Base-by-base conservation (phyloP, 768 basidiomycete genomes). In the Pisolithus sp. region DNA sequence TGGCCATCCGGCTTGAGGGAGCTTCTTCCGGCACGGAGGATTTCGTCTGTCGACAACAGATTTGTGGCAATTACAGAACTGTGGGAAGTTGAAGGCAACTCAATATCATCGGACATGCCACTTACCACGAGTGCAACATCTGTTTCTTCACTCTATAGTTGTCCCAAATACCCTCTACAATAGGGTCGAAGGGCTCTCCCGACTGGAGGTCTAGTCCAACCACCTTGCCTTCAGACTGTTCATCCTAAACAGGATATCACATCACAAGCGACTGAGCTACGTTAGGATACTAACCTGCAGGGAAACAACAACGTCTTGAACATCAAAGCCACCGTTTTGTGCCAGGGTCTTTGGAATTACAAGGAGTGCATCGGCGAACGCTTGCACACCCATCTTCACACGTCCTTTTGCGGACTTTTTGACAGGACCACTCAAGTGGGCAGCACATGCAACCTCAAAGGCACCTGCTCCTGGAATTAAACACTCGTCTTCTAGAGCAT, bases 71-170 rank as follows among this genome's bases (percentile, higher is more conserved):
- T 99, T 55, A 90, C 88, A 60, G 89, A 90, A 72, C 89, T 89
- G 58, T 48, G 56, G 46, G 57, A 65, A 57, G 65, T 67, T 53
- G 55, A 62, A 61, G 53, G 57, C 49, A 52, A 53, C 57, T 50
- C 54, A 50, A 48, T 49, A 56, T 50, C 34, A 55, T 48, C 41
- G 52, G 23, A 40, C 50, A 53, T 34, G 24, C 38, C 24, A 73
- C 83, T 65, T 59, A 93, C 93, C 90, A 91, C 63, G 93, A 95
- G 65, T 97, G 94, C 43, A 99, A 72, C 93, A 99, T 96, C 67
- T 99, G 96, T 54, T 95, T 78, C 76, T 99, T 99, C 54, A 99
- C 96, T 58, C 96, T 78, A 66, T 96, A 98, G 72, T 97, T 98
- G 67, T 99, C 96, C 94, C 94, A 99, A 24, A 99, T 85, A 36